Base-by-base conservation (phyloP, 2,329 filamentous ascomycete genomes). In the Ophiosphaerella korrae region DNA sequence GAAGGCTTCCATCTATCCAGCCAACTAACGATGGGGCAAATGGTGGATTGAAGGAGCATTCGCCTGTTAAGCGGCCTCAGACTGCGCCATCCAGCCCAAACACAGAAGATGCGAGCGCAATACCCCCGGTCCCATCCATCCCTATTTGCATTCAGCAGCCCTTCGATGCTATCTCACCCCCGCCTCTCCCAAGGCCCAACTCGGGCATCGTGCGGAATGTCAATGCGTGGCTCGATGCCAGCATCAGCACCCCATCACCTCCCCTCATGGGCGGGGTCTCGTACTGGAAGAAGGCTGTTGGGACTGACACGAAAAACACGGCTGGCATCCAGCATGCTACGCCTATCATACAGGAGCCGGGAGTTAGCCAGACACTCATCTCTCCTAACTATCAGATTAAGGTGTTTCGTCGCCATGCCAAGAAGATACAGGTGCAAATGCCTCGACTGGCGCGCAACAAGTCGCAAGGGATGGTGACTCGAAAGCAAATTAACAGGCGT, bases 171-270 rank as follows among this genome's bases (percentile, higher is more conserved):
- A 45, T 48, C 13, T 48, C 56, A 16, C 53, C 61, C 33, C 62
- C 67, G n/a, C 54, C 57, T 26, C 59, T 60, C 7, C 62, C 60
- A 8, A 56, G 68, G 47, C 63, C 67, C 23, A 55, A 66, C n/a
- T 63, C 69, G 0, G 55, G 45, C 32, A 50, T 66, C 9, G 53
- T 66, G 11, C 61, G 61, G 9, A 56, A 72, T 36, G 60, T 73
- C 12, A 60, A 68, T 40, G 67, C 64, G 38, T 72, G 70, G 70
- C 55, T 73, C 2, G 68, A 72, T 32, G 58, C 66, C 7, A 71
- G 63, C 47, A 51, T 57, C 31, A 60, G 44, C 24, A 61, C 54
- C n/a, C 59, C 65, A 1, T 60, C 64, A 7, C 60, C 64, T 38
- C 62, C 64, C 3, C 47, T 73, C 14, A 73, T 73, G 70, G 53